phyloP scores from a whole-genome alignment of 2,329 filamentous ascomycete genomes.

The Pestalotiopsis sp. region DNA sequence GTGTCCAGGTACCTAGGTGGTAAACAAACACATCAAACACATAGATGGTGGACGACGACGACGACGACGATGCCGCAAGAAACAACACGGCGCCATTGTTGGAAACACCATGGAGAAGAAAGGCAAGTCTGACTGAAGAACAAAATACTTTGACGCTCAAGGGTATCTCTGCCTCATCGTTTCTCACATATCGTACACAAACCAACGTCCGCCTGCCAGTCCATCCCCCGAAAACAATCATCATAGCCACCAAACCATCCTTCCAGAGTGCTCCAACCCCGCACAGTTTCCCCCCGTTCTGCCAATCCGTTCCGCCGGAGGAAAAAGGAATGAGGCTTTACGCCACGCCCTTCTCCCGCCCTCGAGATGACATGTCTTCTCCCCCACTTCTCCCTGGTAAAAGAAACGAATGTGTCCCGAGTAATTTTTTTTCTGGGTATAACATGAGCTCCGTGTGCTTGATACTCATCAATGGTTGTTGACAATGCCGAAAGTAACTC shows the following conservation, averaged over 20 bases:
- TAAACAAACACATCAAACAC: too few species aligned
- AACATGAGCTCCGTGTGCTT: slow-evolving; percentile 1
- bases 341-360: neutral
- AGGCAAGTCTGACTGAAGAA: neutral
- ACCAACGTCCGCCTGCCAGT: neutral
- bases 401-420: neutral
- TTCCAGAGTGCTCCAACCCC: neutral
- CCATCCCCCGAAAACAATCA: neutral
- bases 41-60: too few species aligned
- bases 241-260: neutral
- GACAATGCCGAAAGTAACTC: neutral
- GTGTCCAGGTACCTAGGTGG: too few species aligned
- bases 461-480: neutral
- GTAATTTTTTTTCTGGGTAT: neutral
- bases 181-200: slow-evolving; percentile 20
- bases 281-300: neutral
- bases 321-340: neutral
- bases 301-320: neutral
- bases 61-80: too few species aligned
- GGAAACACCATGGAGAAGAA: neutral
- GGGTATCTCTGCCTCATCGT: slow-evolving; percentile 27
- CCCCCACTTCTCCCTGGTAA: neutral
- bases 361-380: neutral
- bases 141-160: slow-evolving; percentile 16
- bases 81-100: too few species aligned